Evolutionary conservation across 768 basidiomycete species (phyloP).

Genomic region (Phlebiopsis gigantea): DNA sequence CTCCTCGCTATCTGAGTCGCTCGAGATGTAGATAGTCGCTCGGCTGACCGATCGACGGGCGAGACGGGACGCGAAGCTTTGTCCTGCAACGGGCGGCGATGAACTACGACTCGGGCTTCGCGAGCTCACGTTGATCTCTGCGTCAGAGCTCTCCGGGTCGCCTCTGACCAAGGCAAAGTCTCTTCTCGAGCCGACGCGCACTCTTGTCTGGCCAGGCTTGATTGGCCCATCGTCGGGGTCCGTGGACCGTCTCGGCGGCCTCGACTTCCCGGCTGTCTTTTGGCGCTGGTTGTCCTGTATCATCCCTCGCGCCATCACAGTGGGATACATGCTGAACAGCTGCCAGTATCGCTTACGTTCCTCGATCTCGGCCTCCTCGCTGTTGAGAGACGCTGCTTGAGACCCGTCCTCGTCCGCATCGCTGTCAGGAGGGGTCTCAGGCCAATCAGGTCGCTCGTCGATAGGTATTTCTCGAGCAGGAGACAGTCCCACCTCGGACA

Average conservation of each 20-base stretch:
- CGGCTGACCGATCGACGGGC: neutral
- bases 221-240: conserved; percentile 35
- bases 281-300: neutral
- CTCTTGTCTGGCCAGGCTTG: conserved; percentile 48
- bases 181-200: conserved; percentile 26
- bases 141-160: conserved; percentile 57
- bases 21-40: neutral
- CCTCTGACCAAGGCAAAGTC: conserved; percentile 42
- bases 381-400: neutral
- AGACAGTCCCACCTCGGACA: neutral
- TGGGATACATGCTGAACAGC: neutral
- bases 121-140: conserved; percentile 14
- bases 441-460: neutral
- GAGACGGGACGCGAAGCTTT: neutral
- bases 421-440: neutral
- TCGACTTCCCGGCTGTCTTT: neutral
- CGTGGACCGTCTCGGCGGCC: neutral
- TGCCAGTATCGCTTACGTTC: neutral
- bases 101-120: neutral
- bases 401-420: neutral
- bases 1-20: conserved; percentile 5
- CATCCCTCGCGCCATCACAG: neutral
- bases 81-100: neutral
- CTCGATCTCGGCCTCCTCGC: neutral
- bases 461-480: neutral